Conservation (phyloP, 2,329 filamentous ascomycete genomes). For the Colletotrichum neosansevieriae region DNA sequence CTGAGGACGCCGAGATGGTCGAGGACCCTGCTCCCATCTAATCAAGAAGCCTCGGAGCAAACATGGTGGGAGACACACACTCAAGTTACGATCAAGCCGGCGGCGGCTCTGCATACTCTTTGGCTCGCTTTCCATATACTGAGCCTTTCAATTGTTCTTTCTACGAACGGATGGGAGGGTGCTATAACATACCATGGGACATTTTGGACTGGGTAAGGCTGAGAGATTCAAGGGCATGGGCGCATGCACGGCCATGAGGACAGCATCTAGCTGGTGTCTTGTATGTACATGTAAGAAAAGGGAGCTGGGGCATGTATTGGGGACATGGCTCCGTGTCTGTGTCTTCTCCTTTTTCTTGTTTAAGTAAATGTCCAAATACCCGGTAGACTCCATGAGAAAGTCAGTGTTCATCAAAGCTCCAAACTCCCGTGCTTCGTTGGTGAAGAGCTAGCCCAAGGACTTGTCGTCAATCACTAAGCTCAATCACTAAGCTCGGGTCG, state of each 20-base stretch:
- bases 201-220: constrained; percentile 30
- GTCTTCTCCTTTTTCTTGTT: not conserved
- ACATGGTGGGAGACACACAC: not conserved
- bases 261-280: constrained; percentile 35
- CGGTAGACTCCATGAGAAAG: constrained; percentile 2
- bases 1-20: constrained; percentile 60
- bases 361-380: constrained; percentile 12
- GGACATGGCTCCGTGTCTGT: not conserved
- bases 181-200: constrained; percentile 17
- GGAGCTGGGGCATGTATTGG: not conserved
- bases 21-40: constrained; percentile 40
- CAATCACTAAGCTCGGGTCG: too few relatives aligned
- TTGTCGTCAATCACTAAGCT: not conserved
- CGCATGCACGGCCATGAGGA: constrained; percentile 39
- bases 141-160: constrained; percentile 16
- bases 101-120: not conserved
- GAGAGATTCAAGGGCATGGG: constrained; percentile 39
- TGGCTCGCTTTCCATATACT: not conserved
- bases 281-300: constrained; percentile 31
- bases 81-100: not conserved
- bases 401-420: not conserved
- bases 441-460: too few relatives aligned
- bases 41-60: not conserved
- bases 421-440: too few relatives aligned
- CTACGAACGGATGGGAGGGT: constrained; percentile 1